Evolutionary conservation across 164 flowering plant genomes (phyloP), one percentile per base, ranked within the genome.

Genomic region (Umbellularia californica): DNA sequence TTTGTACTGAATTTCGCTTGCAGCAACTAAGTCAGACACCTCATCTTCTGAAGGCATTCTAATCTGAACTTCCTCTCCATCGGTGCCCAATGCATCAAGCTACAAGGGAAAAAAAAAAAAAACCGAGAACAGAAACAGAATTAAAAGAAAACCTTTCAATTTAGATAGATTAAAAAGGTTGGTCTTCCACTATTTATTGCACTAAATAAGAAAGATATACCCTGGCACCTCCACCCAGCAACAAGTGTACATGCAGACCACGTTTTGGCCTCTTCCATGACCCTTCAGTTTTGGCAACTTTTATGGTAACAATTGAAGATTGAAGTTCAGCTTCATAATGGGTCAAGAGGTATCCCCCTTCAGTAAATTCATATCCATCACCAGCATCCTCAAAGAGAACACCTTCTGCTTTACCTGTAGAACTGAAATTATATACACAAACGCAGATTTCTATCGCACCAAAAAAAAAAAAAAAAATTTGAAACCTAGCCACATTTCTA

Each of bases 331-430:
- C 97, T 74, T 73, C 80, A 83, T 95, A 95, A 76, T 90, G 78
- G 27, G 97, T 90, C 75, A 90, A 72, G 6, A 95, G 87, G 82
- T 88, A 95, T 63, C 74, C 85, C 27, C 98, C 97, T 73, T 74
- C 74, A 10, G 67, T 85, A 80, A 86, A 95, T 78, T 80, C 92
- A 85, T 93, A 90, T 71, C 99, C 99, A 87, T 95, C 99, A 50
- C 98, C 99, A 79, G 89, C 90, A 82, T 95, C 99, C 83, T 95
- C 99, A 83, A 79, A 95, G 13, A 95, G 84, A 81, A 89, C 70
- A 70, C 99, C 99, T 85, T 86, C 80, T 77, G 98, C 99, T 83
- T 85, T 90, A 64, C 99, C 99, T 95, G 86, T 41, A 79, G 23
- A 74, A 75, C 50, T 2, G 22, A 22, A 23, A 2, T 20, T 55